Conservation (phyloP, 148 eudicot genomes). For the Fagopyrum tataricum region DNA sequence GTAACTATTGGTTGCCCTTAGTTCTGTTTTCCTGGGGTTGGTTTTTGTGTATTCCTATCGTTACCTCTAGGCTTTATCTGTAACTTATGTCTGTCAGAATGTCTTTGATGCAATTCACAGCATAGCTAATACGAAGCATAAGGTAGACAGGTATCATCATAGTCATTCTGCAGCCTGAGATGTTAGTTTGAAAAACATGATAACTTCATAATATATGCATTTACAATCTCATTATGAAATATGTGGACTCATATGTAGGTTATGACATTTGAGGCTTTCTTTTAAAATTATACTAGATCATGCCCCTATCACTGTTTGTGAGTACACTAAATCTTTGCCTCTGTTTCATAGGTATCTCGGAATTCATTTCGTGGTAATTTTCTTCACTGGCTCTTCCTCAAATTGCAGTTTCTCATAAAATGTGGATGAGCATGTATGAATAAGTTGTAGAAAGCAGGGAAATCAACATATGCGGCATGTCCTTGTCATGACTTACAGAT, state of each 20-base stretch:
- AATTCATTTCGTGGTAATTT: constrained; percentile 30
- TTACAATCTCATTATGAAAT: background rate
- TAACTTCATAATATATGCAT: background rate
- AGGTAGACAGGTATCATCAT: background rate
- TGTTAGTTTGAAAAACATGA: background rate
- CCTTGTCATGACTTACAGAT: background rate
- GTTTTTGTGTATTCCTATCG: background rate
- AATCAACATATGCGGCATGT: background rate
- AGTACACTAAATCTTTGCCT: constrained; percentile 15
- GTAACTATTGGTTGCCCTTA: background rate
- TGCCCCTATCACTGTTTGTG: background rate
- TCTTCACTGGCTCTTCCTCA: constrained; percentile 8
- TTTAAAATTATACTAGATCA: background rate
- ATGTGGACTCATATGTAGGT: background rate
- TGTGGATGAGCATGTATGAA: background rate
- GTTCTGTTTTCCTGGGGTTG: background rate
- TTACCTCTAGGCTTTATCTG: background rate
- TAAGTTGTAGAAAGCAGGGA: background rate
- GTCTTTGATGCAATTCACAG: background rate
- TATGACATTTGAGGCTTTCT: background rate
- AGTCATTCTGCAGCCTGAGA: background rate
- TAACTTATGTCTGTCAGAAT: background rate
- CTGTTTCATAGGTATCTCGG: constrained; percentile 24
- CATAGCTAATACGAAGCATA: background rate
- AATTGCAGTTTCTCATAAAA: background rate